Evolutionary conservation across 768 basidiomycete species (phyloP), one percentile per base, ranked within the genome.

Genomic region (Sarcodon sp.): DNA sequence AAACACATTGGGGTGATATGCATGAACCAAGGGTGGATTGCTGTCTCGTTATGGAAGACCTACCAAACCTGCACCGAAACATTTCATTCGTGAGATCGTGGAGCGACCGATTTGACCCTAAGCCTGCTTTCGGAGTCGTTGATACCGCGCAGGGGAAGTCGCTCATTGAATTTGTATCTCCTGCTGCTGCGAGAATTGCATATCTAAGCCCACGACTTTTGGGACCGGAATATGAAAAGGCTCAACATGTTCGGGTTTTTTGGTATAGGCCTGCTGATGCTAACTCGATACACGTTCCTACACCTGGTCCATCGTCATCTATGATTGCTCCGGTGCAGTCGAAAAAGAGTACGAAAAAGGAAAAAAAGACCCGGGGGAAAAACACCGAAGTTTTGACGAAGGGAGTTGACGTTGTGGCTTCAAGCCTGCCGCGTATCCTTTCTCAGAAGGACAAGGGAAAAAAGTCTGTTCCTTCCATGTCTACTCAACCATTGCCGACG

Each of bases 161-260:
- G 3, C 38, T 62, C n/a, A 51, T 62, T 11, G 58, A 60, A 47
- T 62, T 58, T 46, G 13, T 47, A 0, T 49, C 38, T 11, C 31
- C 52, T 0, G 52, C 47, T 1, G 13, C 51, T 3, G 59, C 58
- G 6, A 32, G 52, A 18, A 21, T 21, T 5, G 61, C 59, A 27
- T 61, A 51, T 41, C 45, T 44, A 5, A 57, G 61, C 43, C 45
- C 50, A 5, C 47, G 56, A 18, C 35, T 61, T 13, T 6, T 27
- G 3, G 37, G 39, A 16, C 59, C 55, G 1, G 54, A 57, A 7
- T 59, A 59, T 4, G 58, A 51, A 46, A 41, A 27, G 39, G 39
- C 39, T 41, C 56, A 59, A 43, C 59, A 62, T 39, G 57, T 62
- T 8, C 45, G 61, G 6, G 58, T 53, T 31, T 62, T 50, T n/a